Evolutionary conservation across 352 stramenopile genomes (phyloP).

Genomic region (Globisporangium rhizosaccharum): DNA sequence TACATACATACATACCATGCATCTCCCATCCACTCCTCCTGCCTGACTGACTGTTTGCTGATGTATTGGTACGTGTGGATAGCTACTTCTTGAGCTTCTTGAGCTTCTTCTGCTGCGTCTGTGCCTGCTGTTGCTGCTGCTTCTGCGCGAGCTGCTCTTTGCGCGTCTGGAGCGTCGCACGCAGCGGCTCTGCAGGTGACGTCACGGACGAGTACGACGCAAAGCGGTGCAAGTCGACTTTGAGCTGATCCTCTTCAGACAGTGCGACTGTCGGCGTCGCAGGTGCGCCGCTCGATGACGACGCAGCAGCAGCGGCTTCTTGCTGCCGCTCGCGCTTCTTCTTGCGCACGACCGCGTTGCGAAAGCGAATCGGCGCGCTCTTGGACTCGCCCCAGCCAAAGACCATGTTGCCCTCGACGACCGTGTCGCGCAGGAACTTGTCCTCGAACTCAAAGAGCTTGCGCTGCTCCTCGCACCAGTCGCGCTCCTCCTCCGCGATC

Average conservation of each 20-base stretch:
- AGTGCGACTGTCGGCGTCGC: conserved; percentile 17
- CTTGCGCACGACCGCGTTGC: conserved; percentile 58
- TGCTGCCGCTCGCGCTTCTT: conserved; percentile 57
- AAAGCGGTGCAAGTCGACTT: conserved; percentile 56
- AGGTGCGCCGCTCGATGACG: conserved; percentile 7
- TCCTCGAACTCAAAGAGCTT: conserved; percentile 79
- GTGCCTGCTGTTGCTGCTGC: conserved; percentile 1
- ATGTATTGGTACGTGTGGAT: too few relatives aligned
- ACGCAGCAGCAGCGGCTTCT: not conserved
- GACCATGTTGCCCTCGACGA: conserved; percentile 69
- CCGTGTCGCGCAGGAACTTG: conserved; percentile 58
- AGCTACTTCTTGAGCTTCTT: conserved; percentile 2
- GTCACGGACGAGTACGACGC: conserved; percentile 65
- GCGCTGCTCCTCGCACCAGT: conserved; percentile 57
- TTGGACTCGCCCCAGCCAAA: conserved; percentile 64
- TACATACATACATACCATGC: too few relatives aligned
- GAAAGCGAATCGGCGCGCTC: conserved; percentile 56
- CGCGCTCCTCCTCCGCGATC: conserved; percentile 36
- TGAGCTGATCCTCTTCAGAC: conserved; percentile 45
- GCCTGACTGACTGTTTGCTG: too few relatives aligned
- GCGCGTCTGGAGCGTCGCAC: conserved; percentile 24
- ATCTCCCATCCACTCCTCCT: conserved; percentile 14
- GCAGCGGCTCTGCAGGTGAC: conserved; percentile 53
- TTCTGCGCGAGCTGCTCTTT: conserved; percentile 9
- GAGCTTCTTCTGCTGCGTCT: conserved; percentile 28